Base-by-base conservation (phyloP, 2,329 filamentous ascomycete genomes). In the Aureobasidium uvarum region DNA sequence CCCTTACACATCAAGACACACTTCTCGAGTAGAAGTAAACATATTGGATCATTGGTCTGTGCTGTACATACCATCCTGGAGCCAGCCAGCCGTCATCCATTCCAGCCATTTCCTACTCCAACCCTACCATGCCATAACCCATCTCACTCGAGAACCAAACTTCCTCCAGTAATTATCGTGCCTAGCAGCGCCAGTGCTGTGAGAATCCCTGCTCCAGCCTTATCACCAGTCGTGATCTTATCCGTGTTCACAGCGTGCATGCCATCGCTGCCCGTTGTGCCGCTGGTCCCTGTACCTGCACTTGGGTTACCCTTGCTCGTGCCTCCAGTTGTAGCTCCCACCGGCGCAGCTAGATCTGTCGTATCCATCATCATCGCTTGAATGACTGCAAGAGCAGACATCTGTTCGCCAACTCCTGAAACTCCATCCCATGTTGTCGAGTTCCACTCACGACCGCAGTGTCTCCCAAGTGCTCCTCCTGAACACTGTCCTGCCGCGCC, bases 171-270 rank as follows among this genome's bases (percentile, higher is more conserved):
- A 1, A 80, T 78, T 13, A 89, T 67, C 45, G 90, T 77, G 7
- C 80, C 76, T 6, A 81, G 71, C 1, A 91, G 73, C 3, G 88
- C 74, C 6, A 87, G 48, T 3, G 85, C 75, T 1, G 89, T 93
- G 59, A 86, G 68, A 67, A 92, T 83, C 13, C 84, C 84, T 43
- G 89, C 89, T 13, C 89, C 90, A 5, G 84, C 88, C 67, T 80
- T 85, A 71, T 92, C 89, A 8, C 81, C 86, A 1, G 79, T 79
- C 2, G 83, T 84, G 41, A 86, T 79, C 11, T 73, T 68, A n/a
- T 70, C 59, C 8, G 73, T 68, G 23, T 69, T 56, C 8, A 46
- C 14, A 7, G 23, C 18, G 10, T 65, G 60, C 66, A 50, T 67
- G 7, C 51, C 45, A 18, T 43, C n/a, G 7, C 25, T 36, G 2